These are phyloP conservation scores for Boletales sp. DNA, from an alignment of 768 basidiomycete species.

Conservation along the genomic window DNA sequence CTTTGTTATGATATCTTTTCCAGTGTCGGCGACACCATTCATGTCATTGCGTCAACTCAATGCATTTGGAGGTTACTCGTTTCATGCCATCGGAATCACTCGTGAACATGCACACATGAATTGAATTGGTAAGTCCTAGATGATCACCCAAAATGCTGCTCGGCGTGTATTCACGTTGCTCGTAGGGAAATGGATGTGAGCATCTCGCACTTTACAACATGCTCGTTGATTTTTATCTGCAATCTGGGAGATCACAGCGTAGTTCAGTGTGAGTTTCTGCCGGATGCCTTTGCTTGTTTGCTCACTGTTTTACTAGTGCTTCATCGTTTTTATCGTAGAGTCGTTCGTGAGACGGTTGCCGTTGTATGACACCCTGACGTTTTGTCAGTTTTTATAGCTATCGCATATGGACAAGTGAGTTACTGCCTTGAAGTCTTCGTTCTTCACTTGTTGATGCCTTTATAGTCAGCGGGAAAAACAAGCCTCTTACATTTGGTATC, in stretches of 20 bases:
- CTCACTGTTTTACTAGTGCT: slow-evolving; percentile 1
- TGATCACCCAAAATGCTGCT: background rate
- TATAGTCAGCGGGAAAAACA: slow-evolving; percentile 18
- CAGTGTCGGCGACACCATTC: slow-evolving; percentile 8
- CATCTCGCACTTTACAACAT: background rate
- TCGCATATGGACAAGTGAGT: slow-evolving; percentile 16
- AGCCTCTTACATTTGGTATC: slow-evolving; percentile 2
- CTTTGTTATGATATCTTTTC: background rate
- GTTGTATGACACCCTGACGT: background rate
- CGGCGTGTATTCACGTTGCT: background rate
- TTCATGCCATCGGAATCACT: background rate
- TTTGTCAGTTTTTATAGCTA: slow-evolving; percentile 9
- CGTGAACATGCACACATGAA: background rate
- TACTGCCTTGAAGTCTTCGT: background rate
- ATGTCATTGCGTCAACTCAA: slow-evolving; percentile 2
- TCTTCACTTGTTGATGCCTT: background rate
- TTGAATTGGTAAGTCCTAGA: background rate
- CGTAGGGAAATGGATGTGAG: slow-evolving; percentile 8
- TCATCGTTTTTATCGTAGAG: slow-evolving; percentile 1
- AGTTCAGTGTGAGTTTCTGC: background rate
- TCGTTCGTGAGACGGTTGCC: background rate
- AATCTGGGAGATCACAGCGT: background rate
- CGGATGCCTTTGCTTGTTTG: background rate
- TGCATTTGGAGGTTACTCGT: background rate
- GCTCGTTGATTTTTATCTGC: background rate